Conservation (phyloP, 2,329 filamentous ascomycete species). For the Talaromyces sp. region DNA sequence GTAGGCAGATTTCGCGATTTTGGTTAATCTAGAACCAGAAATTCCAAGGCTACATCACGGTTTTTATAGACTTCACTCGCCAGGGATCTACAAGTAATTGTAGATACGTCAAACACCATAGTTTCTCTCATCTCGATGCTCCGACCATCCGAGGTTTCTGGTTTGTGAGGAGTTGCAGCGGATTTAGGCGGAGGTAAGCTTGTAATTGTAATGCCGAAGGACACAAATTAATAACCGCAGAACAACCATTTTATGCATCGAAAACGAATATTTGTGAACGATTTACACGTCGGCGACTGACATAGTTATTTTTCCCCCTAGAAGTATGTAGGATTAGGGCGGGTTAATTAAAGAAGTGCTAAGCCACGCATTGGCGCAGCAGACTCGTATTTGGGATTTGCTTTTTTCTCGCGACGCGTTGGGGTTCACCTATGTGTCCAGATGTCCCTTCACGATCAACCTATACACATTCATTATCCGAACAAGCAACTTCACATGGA, state of each 20-base stretch:
- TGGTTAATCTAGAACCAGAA: neutral
- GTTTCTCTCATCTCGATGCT: neutral
- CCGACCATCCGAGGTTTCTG: neutral
- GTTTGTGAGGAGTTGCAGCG: neutral
- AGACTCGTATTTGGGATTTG: neutral
- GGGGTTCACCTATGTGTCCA: neutral
- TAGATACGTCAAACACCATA: neutral
- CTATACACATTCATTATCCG: neutral
- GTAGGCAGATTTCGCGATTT: neutral
- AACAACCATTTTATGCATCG: neutral
- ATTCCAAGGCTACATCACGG: neutral
- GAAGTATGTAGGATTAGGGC: neutral
- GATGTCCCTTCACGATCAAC: too few relatives aligned
- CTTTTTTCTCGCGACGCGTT: neutral
- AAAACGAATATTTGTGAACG: neutral
- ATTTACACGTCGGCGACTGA: neutral
- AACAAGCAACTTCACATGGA: neutral
- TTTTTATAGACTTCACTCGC: neutral
- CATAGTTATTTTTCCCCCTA: neutral
- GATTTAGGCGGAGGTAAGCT: neutral
- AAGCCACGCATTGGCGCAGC: neutral
- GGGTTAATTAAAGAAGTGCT: neutral
- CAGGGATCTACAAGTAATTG: neutral
- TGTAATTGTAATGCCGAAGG: neutral
- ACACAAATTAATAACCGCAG: neutral